These are phyloP conservation scores for Lagerstroemia speciosa DNA, from an alignment of 345 rosid genomes.

Conservation along the genomic window DNA sequence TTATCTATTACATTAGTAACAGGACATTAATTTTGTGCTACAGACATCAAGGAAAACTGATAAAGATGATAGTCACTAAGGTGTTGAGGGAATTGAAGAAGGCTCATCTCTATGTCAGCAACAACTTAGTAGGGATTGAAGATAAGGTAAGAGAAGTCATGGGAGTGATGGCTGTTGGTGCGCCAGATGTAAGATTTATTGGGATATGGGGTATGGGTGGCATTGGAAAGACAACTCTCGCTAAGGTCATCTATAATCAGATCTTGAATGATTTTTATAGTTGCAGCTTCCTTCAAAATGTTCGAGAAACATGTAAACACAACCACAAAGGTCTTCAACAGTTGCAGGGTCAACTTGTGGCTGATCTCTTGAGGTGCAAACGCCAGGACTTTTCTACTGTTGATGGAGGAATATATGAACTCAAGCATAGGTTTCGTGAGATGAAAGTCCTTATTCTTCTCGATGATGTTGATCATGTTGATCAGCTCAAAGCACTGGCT, in stretches of 20 bases:
- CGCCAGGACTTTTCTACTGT: neutral
- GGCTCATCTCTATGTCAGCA: neutral
- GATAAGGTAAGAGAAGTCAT: neutral
- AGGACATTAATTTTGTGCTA: neutral
- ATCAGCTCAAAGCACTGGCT: neutral
- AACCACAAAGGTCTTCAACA: neutral
- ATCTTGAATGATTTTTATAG: neutral
- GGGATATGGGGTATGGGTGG: neutral
- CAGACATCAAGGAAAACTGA: neutral
- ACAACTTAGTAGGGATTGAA: neutral
- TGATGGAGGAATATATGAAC: neutral
- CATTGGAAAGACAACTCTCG: neutral
- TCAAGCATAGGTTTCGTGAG: neutral
- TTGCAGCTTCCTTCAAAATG: neutral
- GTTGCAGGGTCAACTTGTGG: neutral
- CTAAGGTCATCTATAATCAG: neutral
- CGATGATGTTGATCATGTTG: neutral
- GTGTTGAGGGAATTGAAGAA: neutral
- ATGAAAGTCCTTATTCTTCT: conserved; percentile 1
- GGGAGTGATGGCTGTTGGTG: neutral
- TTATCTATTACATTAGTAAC: no score
- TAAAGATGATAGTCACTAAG: neutral
- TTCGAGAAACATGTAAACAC: neutral
- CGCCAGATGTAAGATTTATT: neutral
- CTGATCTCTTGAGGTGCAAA: neutral